These are phyloP conservation scores for Vaccinium corymbosum DNA, from an alignment of 148 eudicot species.

Conservation along the genomic window DNA sequence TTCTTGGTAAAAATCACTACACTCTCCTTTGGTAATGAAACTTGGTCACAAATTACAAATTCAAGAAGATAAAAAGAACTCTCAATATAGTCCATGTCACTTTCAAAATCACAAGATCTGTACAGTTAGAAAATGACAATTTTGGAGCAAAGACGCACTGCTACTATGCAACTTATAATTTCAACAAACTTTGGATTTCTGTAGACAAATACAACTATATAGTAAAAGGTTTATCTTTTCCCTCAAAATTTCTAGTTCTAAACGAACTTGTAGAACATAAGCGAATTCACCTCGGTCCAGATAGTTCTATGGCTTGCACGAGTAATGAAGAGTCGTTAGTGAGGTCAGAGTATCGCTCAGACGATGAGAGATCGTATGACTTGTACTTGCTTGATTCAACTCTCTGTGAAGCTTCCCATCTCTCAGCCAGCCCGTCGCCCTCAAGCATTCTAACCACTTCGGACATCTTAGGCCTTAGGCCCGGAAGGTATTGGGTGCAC, in stretches of 20 bases:
- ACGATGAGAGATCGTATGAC: conserved; percentile 45
- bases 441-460: conserved; percentile 79
- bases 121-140: conserved; percentile 13
- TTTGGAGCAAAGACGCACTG: conserved; percentile 8
- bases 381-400: conserved; percentile 45
- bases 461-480: conserved; percentile 66
- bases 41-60: background rate
- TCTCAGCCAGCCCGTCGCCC: conserved; percentile 76
- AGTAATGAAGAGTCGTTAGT: conserved; percentile 65
- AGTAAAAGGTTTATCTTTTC: background rate
- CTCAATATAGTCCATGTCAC: conserved; percentile 5
- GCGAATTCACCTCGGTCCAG: conserved; percentile 58
- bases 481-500: conserved; percentile 62
- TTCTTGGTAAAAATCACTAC: background rate
- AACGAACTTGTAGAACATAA: background rate
- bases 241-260: conserved; percentile 7
- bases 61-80: background rate
- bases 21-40: background rate
- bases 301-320: conserved; percentile 74
- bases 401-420: conserved; percentile 75
- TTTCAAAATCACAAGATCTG: background rate
- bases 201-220: background rate
- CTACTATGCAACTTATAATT: conserved; percentile 4
- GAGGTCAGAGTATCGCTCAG: conserved; percentile 66
- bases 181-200: conserved; percentile 8